phyloP scores from a whole-genome alignment of 2,329 filamentous ascomycete species.

The Elsinoe australis region DNA sequence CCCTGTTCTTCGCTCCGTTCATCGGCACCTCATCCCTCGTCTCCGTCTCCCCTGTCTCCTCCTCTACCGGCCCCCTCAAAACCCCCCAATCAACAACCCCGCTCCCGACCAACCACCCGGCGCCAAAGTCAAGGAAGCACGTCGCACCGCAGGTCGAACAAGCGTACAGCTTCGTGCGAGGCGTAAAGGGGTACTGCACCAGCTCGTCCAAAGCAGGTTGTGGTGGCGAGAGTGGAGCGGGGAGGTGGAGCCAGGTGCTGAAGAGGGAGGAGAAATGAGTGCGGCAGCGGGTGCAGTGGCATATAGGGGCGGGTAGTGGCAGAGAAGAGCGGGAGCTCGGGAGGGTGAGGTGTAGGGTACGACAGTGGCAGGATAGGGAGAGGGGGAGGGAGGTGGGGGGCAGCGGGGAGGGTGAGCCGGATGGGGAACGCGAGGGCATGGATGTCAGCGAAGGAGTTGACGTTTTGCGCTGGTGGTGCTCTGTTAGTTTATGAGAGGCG shows the following conservation, averaged over 20 bases:
- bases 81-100: not conserved
- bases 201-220: not conserved
- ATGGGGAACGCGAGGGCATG: not conserved
- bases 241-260: not conserved
- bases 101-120: not conserved
- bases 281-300: not conserved
- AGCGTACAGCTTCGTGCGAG: not conserved
- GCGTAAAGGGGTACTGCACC: not conserved
- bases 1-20: no score
- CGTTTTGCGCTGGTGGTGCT: no score
- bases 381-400: constrained; percentile 35
- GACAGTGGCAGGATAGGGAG: constrained; percentile 22
- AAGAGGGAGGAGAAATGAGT: not conserved
- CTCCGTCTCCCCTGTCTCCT: not conserved
- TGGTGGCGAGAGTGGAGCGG: not conserved
- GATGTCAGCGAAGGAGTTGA: no score
- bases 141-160: not conserved
- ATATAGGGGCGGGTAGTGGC: not conserved
- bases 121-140: not conserved
- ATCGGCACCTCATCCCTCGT: no score
- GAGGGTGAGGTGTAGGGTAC: constrained; percentile 36
- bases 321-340: constrained; percentile 16
- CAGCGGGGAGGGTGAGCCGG: constrained; percentile 23
- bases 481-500: no score
- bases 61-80: not conserved